A percentile compares a stretch with the other conserved stretches of the same genome.
phyloP scores from a whole-genome alignment of 441 rosid genomes.

The Aquilaria agallochum region DNA sequence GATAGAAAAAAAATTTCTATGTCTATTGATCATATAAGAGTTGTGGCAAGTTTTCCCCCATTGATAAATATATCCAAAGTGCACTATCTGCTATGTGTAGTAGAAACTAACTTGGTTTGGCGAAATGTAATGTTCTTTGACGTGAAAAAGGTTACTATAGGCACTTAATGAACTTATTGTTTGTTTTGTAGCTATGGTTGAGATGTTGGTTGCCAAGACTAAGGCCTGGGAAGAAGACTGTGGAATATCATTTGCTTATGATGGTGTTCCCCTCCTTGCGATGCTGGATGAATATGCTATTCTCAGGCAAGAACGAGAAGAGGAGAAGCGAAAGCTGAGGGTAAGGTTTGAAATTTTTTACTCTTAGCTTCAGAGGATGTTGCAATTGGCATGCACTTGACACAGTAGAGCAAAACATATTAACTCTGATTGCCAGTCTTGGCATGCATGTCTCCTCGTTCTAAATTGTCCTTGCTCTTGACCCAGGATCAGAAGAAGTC shows the following conservation, averaged over 20 bases:
- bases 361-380: not conserved
- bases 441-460: not conserved
- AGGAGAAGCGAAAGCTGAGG: slow-evolving; percentile 74
- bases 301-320: slow-evolving; percentile 91
- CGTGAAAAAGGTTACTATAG: no score
- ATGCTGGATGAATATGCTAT: slow-evolving; percentile 89
- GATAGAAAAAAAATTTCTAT: no score
- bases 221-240: slow-evolving; percentile 84
- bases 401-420: not conserved
- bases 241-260: slow-evolving; percentile 59
- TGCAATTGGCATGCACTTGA: not conserved
- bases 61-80: no score
- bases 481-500: slow-evolving; percentile 77
- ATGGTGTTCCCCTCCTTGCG: slow-evolving; percentile 83
- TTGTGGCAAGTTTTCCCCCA: no score
- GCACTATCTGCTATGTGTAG: not conserved
- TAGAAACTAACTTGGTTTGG: not conserved
- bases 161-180: not conserved
- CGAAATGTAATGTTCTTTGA: no score
- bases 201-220: slow-evolving; percentile 70
- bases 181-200: slow-evolving; percentile 57
- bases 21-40: no score
- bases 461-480: not conserved
- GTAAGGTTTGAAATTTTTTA: slow-evolving; percentile 27
- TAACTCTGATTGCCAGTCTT: not conserved